Conservation (phyloP, 1,284 basidiomycete species). For the Cystobasidiaceae sp. region DNA sequence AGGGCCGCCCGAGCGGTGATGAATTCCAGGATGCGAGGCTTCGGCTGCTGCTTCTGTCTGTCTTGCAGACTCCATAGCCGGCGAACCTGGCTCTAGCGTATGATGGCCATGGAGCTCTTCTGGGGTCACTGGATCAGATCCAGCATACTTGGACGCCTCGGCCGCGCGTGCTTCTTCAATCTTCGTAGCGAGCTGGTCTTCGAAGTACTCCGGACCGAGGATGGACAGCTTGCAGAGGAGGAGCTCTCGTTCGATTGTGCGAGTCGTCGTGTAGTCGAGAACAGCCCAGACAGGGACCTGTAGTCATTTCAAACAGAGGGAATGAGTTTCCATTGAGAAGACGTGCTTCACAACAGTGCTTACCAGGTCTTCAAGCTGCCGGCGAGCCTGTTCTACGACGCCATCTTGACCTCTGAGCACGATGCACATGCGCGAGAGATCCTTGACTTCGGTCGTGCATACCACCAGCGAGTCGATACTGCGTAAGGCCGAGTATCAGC, state of each 20-base stretch:
- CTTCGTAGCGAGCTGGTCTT: conserved; percentile 61
- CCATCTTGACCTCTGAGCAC: conserved; percentile 94
- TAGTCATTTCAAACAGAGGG: neutral
- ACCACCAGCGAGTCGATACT: conserved; percentile 86
- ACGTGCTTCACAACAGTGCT: conserved; percentile 44
- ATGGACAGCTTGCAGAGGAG: conserved; percentile 89
- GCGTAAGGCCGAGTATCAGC: too few relatives aligned
- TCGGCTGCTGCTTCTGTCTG: conserved; percentile 29
- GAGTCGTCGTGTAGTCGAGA: conserved; percentile 83
- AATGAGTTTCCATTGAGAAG: neutral
- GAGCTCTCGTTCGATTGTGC: conserved; percentile 78
- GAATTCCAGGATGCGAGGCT: conserved; percentile 44
- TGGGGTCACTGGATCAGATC: conserved; percentile 55
- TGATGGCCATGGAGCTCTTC: conserved; percentile 19
- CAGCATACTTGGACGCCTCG: conserved; percentile 17
- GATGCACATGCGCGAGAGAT: conserved; percentile 97
- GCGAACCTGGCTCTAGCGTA: conserved; percentile 32
- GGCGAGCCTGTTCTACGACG: conserved; percentile 91
- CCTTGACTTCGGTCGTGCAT: conserved; percentile 94
- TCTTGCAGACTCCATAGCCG: conserved; percentile 29
- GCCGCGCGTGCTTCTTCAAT: conserved; percentile 26
- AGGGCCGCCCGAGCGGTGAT: conserved; percentile 40
- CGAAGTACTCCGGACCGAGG: conserved; percentile 94
- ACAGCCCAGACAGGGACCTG: conserved; percentile 97
- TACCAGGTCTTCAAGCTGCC: conserved; percentile 89